phyloP scores from a whole-genome alignment of 208 protist species.

The Wallacemonas sp. region DNA sequence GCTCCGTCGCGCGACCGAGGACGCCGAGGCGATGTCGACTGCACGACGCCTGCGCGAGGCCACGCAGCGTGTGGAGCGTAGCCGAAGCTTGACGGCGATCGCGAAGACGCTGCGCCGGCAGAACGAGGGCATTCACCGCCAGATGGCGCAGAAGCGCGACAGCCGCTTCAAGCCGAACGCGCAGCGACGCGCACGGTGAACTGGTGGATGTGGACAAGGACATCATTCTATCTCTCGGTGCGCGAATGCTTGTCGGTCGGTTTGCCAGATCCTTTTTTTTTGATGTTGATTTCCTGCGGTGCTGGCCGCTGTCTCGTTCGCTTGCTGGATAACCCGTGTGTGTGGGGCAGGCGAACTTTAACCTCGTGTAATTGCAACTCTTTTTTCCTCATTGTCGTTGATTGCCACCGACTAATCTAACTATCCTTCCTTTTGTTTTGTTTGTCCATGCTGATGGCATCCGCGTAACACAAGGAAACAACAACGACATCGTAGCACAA shows the following conservation, averaged over 20 bases:
- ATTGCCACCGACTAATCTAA: too few species aligned
- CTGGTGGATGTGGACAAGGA: too few species aligned
- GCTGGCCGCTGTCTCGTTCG: too few species aligned
- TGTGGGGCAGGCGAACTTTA: too few species aligned
- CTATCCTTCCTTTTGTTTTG: too few species aligned
- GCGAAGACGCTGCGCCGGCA: conserved; percentile 82
- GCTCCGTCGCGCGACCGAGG: conserved; percentile 43
- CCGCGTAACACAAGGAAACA: too few species aligned
- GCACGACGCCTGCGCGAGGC: conserved; percentile 72
- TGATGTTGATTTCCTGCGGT: neutral
- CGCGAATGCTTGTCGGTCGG: too few species aligned
- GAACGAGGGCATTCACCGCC: conserved; percentile 66
- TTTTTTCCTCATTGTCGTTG: too few species aligned
- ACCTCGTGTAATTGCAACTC: too few species aligned
- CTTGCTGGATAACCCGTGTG: too few species aligned
- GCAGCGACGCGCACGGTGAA: conserved; percentile 59
- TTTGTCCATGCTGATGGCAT: too few species aligned
- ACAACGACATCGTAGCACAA: too few species aligned
- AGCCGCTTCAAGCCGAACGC: conserved; percentile 76
- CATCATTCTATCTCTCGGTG: neutral
- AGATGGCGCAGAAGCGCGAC: conserved; percentile 63
- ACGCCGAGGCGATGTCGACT: conserved; percentile 34
- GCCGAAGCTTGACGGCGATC: conserved; percentile 70
- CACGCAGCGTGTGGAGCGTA: conserved; percentile 82
- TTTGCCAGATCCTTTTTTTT: neutral